Evolutionary conservation across 202 grass and related monocot genomes (phyloP), one percentile per base, ranked within the genome.

Genomic region (Zoysia matrella): DNA sequence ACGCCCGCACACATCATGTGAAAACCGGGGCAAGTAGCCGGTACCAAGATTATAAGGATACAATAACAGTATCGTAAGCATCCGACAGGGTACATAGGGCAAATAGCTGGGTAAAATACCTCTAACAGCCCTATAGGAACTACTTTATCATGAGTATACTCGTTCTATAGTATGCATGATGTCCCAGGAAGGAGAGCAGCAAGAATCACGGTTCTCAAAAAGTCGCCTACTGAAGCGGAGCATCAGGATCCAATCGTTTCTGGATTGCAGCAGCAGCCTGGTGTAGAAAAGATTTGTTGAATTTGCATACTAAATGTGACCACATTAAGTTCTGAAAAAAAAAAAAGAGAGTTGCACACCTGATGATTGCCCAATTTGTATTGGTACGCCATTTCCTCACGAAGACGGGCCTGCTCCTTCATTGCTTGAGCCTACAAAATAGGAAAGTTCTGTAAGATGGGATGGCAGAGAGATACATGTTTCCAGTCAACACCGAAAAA

Each of bases 321-420:
- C 13, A n/a, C 53, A 73, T 60, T 22, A 72, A 48, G 13, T 60
- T 70, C 52, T 36, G 30, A 36, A 76, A 5, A n/a, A 75, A 75
- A 15, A 86, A 72, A 49, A 40, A 70, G 5, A 61, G 4, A 61
- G 1, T 11, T 8, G 8, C 45, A 55, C 66, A 99, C 97, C 97
- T 99, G 93, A 64, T 72, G 82, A 84, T 99, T 99, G 54, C 97
- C 97, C 81, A 99, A 58, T 65, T 70, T 94, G 78, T 97, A 99
- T 71, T 96, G 97, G 77, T 92, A 94, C 83, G 90, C 92, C 97
- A 99, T 99, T 97, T 99, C 97, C 80, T 99, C 97, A 1, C 93
- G 94, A 52, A 99, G 78, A 48, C 86, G 87, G 84, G 91, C 61
- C 65, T 99, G 97, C 78, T 99, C 91, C 78, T 99, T 99, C 91